A percentile compares a stretch with the other conserved stretches of the same genome.
phyloP scores from a whole-genome alignment of 352 stramenopile species.

The Peronospora tabacina region DNA sequence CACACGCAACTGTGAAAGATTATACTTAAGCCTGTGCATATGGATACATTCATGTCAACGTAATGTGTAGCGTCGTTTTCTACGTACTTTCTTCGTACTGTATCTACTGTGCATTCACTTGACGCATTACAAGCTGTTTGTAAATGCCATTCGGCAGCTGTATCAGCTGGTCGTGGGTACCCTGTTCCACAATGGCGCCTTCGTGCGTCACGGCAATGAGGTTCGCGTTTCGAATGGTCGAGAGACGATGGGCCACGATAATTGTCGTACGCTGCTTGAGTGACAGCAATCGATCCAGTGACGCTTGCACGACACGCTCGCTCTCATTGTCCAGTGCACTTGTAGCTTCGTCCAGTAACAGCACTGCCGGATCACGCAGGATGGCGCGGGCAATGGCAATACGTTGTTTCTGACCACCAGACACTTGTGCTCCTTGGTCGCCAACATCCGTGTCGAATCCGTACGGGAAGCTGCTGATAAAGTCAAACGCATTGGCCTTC shows the following conservation, averaged over 20 bases:
- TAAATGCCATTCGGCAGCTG: constrained; percentile 42
- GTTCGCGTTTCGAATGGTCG: constrained; percentile 31
- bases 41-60: constrained; percentile 13
- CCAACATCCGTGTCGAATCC: constrained; percentile 34
- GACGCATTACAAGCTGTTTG: constrained; percentile 28
- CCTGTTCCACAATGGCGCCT: constrained; percentile 31
- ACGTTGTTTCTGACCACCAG: constrained; percentile 31
- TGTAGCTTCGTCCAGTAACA: constrained; percentile 30
- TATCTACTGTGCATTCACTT: constrained; percentile 26
- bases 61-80: too few relatives aligned
- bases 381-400: constrained; percentile 33
- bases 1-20: not conserved
- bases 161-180: constrained; percentile 65
- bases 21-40: constrained; percentile 15
- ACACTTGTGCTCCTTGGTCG: constrained; percentile 30
- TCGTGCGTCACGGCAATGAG: constrained; percentile 31
- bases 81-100: too few relatives aligned
- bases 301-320: constrained; percentile 31
- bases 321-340: constrained; percentile 35
- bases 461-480: constrained; percentile 28
- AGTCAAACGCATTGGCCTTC: constrained; percentile 34
- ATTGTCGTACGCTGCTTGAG: constrained; percentile 34
- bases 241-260: constrained; percentile 30
- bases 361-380: constrained; percentile 25
- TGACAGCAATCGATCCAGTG: constrained; percentile 24